Evolutionary conservation across 371 early-diverging fungal species (phyloP).

Genomic region (Sporodiniella umbellata): DNA sequence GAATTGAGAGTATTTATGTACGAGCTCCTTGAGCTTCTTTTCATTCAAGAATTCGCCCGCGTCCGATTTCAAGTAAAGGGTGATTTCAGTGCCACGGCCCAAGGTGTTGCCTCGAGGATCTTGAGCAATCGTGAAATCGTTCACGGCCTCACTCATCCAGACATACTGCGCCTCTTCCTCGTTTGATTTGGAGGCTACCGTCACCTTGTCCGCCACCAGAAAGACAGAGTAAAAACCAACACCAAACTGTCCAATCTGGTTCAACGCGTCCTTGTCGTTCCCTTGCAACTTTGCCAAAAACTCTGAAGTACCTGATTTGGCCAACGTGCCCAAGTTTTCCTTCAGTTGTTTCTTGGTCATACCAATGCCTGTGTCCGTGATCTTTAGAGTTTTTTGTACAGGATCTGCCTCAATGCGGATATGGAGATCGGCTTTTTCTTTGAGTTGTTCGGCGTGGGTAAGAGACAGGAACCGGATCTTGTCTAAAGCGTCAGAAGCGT

Average conservation of each 20-base stretch:
- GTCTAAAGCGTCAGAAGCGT: constrained; percentile 95
- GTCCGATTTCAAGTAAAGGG: constrained; percentile 86
- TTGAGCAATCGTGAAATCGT: constrained; percentile 82
- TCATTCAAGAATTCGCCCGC: constrained; percentile 80
- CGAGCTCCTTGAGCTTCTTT: constrained; percentile 57
- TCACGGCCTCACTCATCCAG: constrained; percentile 79
- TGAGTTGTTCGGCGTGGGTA: constrained; percentile 63
- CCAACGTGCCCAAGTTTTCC: constrained; percentile 94
- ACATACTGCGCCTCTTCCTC: constrained; percentile 77
- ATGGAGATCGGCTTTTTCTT: constrained; percentile 56
- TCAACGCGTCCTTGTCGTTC: constrained; percentile 54
- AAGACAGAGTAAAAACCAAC: constrained; percentile 96
- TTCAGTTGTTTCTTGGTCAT: constrained; percentile 93
- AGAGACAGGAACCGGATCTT: constrained; percentile 85
- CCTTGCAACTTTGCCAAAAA: constrained; percentile 70
- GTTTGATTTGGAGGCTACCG: constrained; percentile 87
- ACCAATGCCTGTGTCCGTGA: constrained; percentile 94
- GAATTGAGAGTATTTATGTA: constrained; percentile 88
- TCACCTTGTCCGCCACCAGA: constrained; percentile 95
- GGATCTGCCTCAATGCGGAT: constrained; percentile 75
- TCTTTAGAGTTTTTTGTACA: constrained; percentile 65
- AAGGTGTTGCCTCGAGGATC: constrained; percentile 84
- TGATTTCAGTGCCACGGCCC: constrained; percentile 88
- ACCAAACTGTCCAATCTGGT: constrained; percentile 97
- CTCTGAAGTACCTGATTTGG: constrained; percentile 87